A percentile compares a stretch with the other conserved stretches of the same genome.
phyloP scores from a whole-genome alignment of 768 basidiomycete species.

The Xerocomellus intermedius region DNA sequence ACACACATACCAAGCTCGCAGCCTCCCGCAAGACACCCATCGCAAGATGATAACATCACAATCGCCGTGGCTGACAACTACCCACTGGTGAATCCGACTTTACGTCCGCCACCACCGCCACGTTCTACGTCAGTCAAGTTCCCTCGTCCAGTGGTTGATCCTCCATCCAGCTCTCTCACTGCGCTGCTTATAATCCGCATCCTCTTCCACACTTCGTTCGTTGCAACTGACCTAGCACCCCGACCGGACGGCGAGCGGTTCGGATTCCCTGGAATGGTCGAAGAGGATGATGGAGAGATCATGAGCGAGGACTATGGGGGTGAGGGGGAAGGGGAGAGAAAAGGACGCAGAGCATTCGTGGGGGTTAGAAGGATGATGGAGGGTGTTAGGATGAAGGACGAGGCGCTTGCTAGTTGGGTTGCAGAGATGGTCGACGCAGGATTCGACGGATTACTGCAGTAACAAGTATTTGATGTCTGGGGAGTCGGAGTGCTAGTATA shows the following conservation, averaged over 20 bases:
- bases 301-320: slow-evolving; percentile 31
- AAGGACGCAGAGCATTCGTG: slow-evolving; percentile 70
- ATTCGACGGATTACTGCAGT: slow-evolving; percentile 34
- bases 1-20: slow-evolving; percentile 72
- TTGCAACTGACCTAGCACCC: slow-evolving; percentile 60
- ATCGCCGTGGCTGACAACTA: slow-evolving; percentile 57
- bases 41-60: slow-evolving; percentile 73
- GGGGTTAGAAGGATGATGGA: slow-evolving; percentile 59
- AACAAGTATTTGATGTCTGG: neutral
- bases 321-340: slow-evolving; percentile 67
- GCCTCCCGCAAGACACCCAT: slow-evolving; percentile 55
- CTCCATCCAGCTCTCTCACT: slow-evolving; percentile 72
- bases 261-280: slow-evolving; percentile 82
- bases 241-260: slow-evolving; percentile 82
- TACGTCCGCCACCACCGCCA: slow-evolving; percentile 69
- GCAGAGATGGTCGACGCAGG: slow-evolving; percentile 58
- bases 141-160: slow-evolving; percentile 56
- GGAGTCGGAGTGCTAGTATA: neutral
- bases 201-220: slow-evolving; percentile 78
- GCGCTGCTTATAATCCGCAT: slow-evolving; percentile 82
- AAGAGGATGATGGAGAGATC: slow-evolving; percentile 75
- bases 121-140: slow-evolving; percentile 60
- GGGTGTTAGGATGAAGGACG: slow-evolving; percentile 63
- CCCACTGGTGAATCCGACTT: slow-evolving; percentile 62
- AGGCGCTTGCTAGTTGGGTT: slow-evolving; percentile 57